Evolutionary conservation across 139 green algal genomes (phyloP).

Genomic region (Pseudopediastrum boryanum): DNA sequence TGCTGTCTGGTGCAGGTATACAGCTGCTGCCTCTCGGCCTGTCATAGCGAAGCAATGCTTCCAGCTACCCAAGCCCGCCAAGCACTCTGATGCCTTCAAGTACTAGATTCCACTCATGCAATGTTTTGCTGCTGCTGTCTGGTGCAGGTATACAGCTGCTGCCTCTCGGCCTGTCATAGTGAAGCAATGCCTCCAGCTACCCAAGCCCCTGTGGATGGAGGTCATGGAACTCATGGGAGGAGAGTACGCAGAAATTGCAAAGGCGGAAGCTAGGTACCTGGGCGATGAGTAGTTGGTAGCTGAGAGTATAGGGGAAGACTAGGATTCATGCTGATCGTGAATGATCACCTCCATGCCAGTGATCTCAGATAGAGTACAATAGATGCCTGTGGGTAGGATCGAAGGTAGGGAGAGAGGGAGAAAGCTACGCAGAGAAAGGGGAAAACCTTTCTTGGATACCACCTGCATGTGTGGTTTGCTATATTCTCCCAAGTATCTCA

Average conservation of each 20-base stretch:
- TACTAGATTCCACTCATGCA: background rate
- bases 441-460: too few relatives aligned
- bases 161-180: conserved; percentile 62
- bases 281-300: too few relatives aligned
- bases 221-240: conserved; percentile 53
- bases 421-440: too few relatives aligned
- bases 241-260: conserved; percentile 1
- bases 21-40: background rate
- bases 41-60: background rate
- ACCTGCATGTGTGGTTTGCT: too few relatives aligned
- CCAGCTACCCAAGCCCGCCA: background rate
- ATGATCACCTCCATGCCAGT: too few relatives aligned
- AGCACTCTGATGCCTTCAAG: background rate
- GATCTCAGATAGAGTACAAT: too few relatives aligned
- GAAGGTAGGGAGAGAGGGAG: too few relatives aligned
- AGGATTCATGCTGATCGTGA: too few relatives aligned
- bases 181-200: conserved; percentile 70
- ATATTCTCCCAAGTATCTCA: too few relatives aligned
- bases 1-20: background rate
- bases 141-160: conserved; percentile 43
- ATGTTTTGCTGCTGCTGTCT: background rate
- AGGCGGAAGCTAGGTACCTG: too few relatives aligned
- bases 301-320: too few relatives aligned
- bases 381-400: too few relatives aligned
- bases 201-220: conserved; percentile 73